Evolutionary conservation across 179 eudicot genomes (phyloP).

Genomic region (Amaranthus tricolor): DNA sequence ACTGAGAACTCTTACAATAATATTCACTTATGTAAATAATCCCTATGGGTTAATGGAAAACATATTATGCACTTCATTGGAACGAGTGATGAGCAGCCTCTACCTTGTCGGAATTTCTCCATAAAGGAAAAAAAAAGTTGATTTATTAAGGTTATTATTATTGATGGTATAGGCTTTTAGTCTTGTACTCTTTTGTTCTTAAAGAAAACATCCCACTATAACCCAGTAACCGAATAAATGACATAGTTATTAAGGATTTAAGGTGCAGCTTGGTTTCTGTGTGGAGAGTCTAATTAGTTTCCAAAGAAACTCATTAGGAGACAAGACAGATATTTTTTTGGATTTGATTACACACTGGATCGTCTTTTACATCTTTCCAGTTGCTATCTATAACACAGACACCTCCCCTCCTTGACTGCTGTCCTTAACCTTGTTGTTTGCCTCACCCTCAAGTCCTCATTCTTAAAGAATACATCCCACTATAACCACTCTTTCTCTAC

Average conservation of each 20-base stretch:
- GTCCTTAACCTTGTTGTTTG: too few relatives aligned
- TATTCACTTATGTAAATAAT: not conserved
- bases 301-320: not conserved
- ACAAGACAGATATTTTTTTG: not conserved
- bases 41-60: not conserved
- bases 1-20: not conserved
- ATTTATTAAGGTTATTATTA: not conserved
- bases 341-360: not conserved
- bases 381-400: not conserved
- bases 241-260: not conserved
- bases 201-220: not conserved
- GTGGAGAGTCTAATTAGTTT: not conserved
- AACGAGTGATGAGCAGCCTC: not conserved
- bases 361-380: not conserved
- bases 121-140: not conserved
- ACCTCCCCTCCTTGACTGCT: too few relatives aligned
- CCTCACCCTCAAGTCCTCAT: not conserved
- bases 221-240: not conserved
- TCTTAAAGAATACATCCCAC: not conserved
- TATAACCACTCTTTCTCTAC: not conserved
- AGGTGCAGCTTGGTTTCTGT: not conserved
- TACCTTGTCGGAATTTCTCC: not conserved
- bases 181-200: not conserved
- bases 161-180: not conserved
- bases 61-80: not conserved